Evolutionary conservation across 2,329 filamentous ascomycete genomes (phyloP).

Genomic region (Neobulgaria alba): DNA sequence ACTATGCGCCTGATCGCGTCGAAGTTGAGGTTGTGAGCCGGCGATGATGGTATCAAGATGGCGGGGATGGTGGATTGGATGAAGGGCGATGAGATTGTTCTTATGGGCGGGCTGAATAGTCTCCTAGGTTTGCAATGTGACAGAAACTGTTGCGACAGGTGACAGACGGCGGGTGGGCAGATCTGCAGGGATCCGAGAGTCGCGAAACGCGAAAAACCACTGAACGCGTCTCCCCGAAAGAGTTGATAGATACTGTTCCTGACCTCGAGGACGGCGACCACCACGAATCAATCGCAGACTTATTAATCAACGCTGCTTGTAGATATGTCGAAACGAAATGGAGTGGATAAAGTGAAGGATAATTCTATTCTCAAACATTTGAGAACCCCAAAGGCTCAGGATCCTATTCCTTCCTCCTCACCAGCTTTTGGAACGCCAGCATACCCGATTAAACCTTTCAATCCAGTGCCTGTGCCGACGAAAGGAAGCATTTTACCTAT

Average conservation of each 20-base stretch:
- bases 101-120: too few relatives aligned
- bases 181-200: not conserved
- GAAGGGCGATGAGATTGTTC: too few relatives aligned
- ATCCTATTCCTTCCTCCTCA: conserved; percentile 76
- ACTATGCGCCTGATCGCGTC: too few relatives aligned
- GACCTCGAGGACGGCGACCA: too few relatives aligned
- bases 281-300: too few relatives aligned
- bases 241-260: too few relatives aligned
- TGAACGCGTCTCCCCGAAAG: conserved; percentile 11
- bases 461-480: conserved; percentile 14
- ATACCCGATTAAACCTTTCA: conserved; percentile 63
- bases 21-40: too few relatives aligned
- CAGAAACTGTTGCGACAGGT: conserved; percentile 2
- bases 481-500: conserved; percentile 65
- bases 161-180: not conserved
- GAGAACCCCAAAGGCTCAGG: conserved; percentile 27
- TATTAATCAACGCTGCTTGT: not conserved
- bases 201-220: not conserved
- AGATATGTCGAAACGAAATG: conserved; percentile 22
- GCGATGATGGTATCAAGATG: too few relatives aligned
- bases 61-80: too few relatives aligned
- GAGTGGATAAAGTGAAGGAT: conserved; percentile 18
- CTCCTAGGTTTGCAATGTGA: too few relatives aligned
- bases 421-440: conserved; percentile 83
- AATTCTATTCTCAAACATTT: conserved; percentile 24